Evolutionary conservation across 169 alveolate species (phyloP), one percentile per base, ranked within the genome.

Genomic region (Plasmodium gonderi): DNA sequence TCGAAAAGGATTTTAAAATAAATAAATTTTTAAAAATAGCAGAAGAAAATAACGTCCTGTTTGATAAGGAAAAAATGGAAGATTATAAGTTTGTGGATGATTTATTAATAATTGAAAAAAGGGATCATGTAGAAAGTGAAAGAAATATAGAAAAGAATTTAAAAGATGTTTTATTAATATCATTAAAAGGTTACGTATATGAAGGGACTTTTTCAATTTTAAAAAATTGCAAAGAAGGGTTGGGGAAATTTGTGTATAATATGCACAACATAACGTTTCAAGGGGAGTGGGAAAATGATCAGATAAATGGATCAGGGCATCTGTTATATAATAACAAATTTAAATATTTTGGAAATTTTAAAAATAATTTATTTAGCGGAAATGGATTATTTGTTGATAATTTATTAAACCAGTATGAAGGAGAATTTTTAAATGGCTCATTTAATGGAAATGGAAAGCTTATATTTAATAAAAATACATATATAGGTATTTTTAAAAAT

Each of bases 371-470:
- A 31, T 85, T 85, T 65, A 47, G 20, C 68, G 92, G 87, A 26
- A 75, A 75, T 54, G 92, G 92, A 26, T 38, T 85, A 76, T 85
- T 33, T 72, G 87, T 85, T 75, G 92, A 85, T 76, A 60, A 74
- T 67, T 75, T 75, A 31, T 85, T 85, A 75, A 85, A 85, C 68
- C 92, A 85, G 47, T 85, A 85, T 85, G 92, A 85, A 60, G 92
- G 92, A 3, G 92, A 85, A 74, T 85, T 85, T 85, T 51, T 44
- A 33, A 85, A 85, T 75, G 92, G 92, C 6, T 74, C 23, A 74
- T 85, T 85, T 75, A 85, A 85, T 42, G 92, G 92, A n/a, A 85
- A 85, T 85, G 92, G 92, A 42, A 85, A 85, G 44, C 92, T 85
- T 85, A 75, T 85, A 40, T 85, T 51, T 85, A 85, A 85, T 47